Evolutionary conservation across 75 land plant genomes (phyloP).

Genomic region (Pinus tabuliformis): DNA sequence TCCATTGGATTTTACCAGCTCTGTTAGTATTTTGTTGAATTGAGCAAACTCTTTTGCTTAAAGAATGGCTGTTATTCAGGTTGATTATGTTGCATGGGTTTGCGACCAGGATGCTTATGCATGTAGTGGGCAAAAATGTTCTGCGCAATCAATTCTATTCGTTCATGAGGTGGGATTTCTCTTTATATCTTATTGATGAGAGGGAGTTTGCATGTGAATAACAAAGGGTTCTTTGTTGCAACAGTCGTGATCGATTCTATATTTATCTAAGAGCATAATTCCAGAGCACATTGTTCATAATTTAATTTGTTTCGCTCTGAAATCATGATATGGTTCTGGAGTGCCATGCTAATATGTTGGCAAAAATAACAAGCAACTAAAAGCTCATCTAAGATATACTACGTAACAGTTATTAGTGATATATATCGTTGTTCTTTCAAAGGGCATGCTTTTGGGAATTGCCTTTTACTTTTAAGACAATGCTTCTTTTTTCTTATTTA

Average conservation of each 20-base stretch:
- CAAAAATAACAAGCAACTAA: not conserved
- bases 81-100: conserved; percentile 98
- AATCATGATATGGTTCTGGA: not conserved
- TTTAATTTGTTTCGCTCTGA: not conserved
- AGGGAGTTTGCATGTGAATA: not conserved
- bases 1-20: not conserved
- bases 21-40: not conserved
- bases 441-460: too few relatives aligned
- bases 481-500: too few relatives aligned
- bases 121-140: conserved; percentile 99
- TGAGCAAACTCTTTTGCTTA: not conserved
- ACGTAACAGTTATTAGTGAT: too few relatives aligned
- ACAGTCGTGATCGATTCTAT: not conserved
- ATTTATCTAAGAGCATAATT: too few relatives aligned
- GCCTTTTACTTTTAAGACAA: too few relatives aligned
- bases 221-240: not conserved
- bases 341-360: not conserved
- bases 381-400: too few relatives aligned
- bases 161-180: conserved; percentile 79
- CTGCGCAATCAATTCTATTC: conserved; percentile 95
- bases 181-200: not conserved
- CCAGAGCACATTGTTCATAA: not conserved
- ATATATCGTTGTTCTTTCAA: too few relatives aligned
- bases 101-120: conserved; percentile 99
- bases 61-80: conserved; percentile 38